Percentiles rank a stretch among this genome's conserved stretches.
Conservation (phyloP, 257 asterid species). For the Sherardia arvensis region DNA sequence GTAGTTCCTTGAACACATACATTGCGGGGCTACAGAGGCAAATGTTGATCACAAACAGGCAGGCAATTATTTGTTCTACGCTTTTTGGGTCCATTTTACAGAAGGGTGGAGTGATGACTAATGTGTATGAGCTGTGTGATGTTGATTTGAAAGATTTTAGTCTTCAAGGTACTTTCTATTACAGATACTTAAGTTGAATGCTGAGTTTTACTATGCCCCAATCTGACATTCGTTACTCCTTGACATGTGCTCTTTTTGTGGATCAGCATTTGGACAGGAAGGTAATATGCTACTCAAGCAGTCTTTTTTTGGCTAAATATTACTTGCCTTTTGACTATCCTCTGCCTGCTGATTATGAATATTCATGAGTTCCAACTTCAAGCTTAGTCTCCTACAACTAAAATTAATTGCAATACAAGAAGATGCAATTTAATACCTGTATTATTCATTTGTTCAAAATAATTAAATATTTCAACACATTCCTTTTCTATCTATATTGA, state of each 20-base stretch:
- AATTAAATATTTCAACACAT: neutral
- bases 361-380: neutral
- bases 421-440: neutral
- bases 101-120: slow-evolving; percentile 81
- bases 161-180: slow-evolving; percentile 62
- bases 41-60: slow-evolving; percentile 89
- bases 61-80: slow-evolving; percentile 84
- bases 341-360: neutral
- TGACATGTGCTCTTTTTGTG: slow-evolving; percentile 21
- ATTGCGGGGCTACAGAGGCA: slow-evolving; percentile 68
- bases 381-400: neutral
- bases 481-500: neutral
- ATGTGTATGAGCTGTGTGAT: slow-evolving; percentile 87
- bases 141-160: slow-evolving; percentile 96
- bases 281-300: slow-evolving; percentile 34
- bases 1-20: slow-evolving; percentile 67
- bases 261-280: slow-evolving; percentile 71
- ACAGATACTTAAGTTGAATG: slow-evolving; percentile 3
- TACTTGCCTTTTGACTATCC: neutral
- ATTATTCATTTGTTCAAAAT: too few relatives aligned
- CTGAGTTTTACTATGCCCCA: slow-evolving; percentile 15
- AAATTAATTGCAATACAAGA: neutral
- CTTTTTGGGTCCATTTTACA: slow-evolving; percentile 73
- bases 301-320: slow-evolving; percentile 1
- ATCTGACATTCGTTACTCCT: slow-evolving; percentile 13